Conservation (phyloP, 768 basidiomycete species). For the Psilocybe sp. region DNA sequence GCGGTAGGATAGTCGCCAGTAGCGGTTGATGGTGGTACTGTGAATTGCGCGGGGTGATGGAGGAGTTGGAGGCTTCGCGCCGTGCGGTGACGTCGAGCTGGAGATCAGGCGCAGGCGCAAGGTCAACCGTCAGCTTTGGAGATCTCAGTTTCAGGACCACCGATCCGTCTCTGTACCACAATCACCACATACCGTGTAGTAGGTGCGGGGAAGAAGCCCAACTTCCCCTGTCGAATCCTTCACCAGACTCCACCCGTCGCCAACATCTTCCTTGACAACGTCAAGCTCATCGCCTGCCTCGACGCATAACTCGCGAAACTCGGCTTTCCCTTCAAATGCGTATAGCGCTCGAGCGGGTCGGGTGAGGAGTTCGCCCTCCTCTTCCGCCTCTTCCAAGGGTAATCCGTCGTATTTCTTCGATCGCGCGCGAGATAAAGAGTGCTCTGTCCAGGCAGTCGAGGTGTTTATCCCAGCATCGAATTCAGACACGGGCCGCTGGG, state of each 20-base stretch:
- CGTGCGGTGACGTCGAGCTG: constrained; percentile 28
- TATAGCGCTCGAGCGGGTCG: constrained; percentile 68
- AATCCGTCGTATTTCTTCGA: constrained; percentile 18
- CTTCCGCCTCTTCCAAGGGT: constrained; percentile 38
- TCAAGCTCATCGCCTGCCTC: constrained; percentile 69
- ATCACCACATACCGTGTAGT: constrained; percentile 62
- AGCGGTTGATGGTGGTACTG: constrained; percentile 30
- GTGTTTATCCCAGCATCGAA: constrained; percentile 81
- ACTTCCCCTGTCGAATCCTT: constrained; percentile 54
- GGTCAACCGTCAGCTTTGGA: constrained; percentile 63
- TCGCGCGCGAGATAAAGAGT: constrained; percentile 24
- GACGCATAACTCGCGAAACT: constrained; percentile 70
- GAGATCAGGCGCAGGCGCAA: constrained; percentile 46
- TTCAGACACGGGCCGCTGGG: constrained; percentile 36
- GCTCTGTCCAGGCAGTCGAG: constrained; percentile 74
- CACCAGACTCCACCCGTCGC: constrained; percentile 82
- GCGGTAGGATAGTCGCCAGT: constrained; percentile 48
- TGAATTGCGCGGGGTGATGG: constrained; percentile 48
- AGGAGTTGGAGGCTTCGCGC: constrained; percentile 22
- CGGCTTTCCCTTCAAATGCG: constrained; percentile 70
- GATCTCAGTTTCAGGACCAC: constrained; percentile 3
- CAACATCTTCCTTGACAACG: constrained; percentile 67
- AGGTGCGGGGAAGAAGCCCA: constrained; percentile 66
- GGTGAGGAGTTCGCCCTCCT: constrained; percentile 30
- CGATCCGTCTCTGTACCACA: constrained; percentile 1